Percentiles rank a stretch among this genome's conserved stretches.
Evolutionary conservation across 169 alveolate genomes (phyloP).

Genomic region (Eimeria acervulina): DNA sequence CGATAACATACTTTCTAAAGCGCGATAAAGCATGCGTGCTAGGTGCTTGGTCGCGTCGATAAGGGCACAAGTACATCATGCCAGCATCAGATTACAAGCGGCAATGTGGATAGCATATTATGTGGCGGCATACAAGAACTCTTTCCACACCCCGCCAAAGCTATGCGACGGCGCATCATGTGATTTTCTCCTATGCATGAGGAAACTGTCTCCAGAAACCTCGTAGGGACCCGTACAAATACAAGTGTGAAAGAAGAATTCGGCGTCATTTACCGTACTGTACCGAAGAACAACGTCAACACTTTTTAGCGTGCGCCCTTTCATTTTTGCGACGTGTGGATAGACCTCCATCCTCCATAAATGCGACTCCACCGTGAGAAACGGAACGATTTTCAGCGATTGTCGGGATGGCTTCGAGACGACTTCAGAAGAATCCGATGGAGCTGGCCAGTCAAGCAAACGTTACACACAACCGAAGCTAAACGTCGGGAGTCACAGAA

Average conservation of each 20-base stretch:
- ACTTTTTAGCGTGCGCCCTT: neutral
- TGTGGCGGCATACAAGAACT: neutral
- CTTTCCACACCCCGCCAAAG: neutral
- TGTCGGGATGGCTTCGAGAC: too few species aligned
- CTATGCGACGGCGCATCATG: neutral
- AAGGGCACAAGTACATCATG: neutral
- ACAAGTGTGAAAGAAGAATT: neutral
- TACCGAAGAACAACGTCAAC: neutral
- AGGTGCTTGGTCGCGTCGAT: neutral
- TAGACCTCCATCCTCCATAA: too few species aligned
- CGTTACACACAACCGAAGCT: too few species aligned
- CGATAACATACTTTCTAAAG: neutral
- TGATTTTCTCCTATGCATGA: neutral
- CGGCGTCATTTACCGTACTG: neutral
- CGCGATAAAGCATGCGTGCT: neutral
- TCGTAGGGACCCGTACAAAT: neutral
- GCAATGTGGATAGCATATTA: neutral
- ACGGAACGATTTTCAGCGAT: too few species aligned
- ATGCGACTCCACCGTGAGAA: too few species aligned
- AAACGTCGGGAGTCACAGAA: too few species aligned
- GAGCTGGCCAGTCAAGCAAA: too few species aligned
- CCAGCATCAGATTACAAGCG: neutral
- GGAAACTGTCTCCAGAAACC: neutral
- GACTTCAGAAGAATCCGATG: too few species aligned
- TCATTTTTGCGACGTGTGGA: too few species aligned